These are phyloP conservation scores for Dipodascus geniculatus DNA, from an alignment of 805 yeast species.

Conservation along the genomic window DNA sequence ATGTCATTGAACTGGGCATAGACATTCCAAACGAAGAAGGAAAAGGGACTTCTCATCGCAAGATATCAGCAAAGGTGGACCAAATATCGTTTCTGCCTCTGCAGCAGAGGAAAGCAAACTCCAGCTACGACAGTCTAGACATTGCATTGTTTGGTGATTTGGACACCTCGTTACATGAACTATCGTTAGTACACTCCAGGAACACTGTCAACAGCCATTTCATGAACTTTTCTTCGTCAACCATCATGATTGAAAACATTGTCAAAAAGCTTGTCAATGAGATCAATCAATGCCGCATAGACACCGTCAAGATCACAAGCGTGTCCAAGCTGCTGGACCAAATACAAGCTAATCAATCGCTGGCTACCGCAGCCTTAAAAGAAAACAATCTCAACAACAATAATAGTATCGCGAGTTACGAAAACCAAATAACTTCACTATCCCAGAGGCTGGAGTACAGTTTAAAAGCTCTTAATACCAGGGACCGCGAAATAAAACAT, in stretches of 20 bases:
- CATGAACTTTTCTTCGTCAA: conserved; percentile 21
- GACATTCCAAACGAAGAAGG: conserved; percentile 45
- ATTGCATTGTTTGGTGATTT: conserved; percentile 26
- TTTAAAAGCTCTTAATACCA: neutral
- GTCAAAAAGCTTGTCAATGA: conserved; percentile 24
- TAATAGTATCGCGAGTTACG: neutral
- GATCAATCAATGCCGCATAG: conserved; percentile 24
- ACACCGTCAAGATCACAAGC: conserved; percentile 24
- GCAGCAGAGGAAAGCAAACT: conserved; percentile 10
- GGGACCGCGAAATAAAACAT: neutral
- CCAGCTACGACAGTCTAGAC: conserved; percentile 15
- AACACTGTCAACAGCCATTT: conserved; percentile 25
- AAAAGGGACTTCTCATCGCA: conserved; percentile 59
- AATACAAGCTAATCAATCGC: conserved; percentile 17
- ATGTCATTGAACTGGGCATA: conserved; percentile 85
- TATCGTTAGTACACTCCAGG: conserved; percentile 25
- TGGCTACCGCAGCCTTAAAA: neutral
- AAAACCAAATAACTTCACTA: neutral
- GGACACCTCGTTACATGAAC: conserved; percentile 22
- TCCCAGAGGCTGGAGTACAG: neutral
- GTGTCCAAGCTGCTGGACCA: conserved; percentile 21
- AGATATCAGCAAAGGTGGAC: conserved; percentile 75
- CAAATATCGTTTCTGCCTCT: conserved; percentile 50
- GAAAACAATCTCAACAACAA: neutral
- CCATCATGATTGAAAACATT: conserved; percentile 24